These are phyloP conservation scores for Botrytis pseudocinerea DNA, from an alignment of 2,329 filamentous ascomycete species.

Conservation along the genomic window DNA sequence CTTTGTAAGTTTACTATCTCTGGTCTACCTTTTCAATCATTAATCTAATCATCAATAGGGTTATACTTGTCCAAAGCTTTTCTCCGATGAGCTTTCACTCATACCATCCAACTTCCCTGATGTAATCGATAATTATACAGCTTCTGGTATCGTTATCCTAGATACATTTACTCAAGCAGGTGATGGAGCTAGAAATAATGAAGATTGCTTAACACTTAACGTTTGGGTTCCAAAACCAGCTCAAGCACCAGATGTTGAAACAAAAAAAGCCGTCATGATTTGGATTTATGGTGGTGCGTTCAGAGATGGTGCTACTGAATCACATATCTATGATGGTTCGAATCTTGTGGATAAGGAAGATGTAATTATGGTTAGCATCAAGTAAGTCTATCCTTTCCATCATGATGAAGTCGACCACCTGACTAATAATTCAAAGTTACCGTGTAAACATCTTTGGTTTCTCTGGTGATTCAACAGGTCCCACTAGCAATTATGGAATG, in stretches of 20 bases:
- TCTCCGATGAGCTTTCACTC: not conserved
- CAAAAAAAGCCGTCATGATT: conserved; percentile 46
- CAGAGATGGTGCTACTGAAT: conserved; percentile 43
- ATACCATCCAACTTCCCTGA: not conserved
- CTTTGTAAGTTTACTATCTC: conserved; percentile 30
- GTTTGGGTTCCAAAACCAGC: conserved; percentile 42
- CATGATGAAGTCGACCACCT: too few relatives aligned
- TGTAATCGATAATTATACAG: conserved; percentile 30
- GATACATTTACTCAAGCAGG: not conserved
- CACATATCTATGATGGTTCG: conserved; percentile 46
- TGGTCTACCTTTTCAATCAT: not conserved
- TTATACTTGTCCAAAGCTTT: conserved; percentile 3
- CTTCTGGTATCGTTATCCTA: conserved; percentile 27
- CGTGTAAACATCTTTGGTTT: conserved; percentile 68
- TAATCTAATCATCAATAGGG: conserved; percentile 2
- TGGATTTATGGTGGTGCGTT: conserved; percentile 50
- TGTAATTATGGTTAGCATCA: conserved; percentile 46
- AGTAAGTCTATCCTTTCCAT: conserved; percentile 44
- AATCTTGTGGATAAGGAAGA: conserved; percentile 48
- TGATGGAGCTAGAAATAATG: conserved; percentile 26
- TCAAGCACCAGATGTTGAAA: conserved; percentile 30
- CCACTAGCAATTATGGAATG: conserved; percentile 52
- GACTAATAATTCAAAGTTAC: conserved; percentile 47
- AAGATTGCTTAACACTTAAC: conserved; percentile 46
- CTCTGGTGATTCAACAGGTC: conserved; percentile 48